Conservation (phyloP, 176 grass and related monocot genomes). For the Secale cereale region DNA sequence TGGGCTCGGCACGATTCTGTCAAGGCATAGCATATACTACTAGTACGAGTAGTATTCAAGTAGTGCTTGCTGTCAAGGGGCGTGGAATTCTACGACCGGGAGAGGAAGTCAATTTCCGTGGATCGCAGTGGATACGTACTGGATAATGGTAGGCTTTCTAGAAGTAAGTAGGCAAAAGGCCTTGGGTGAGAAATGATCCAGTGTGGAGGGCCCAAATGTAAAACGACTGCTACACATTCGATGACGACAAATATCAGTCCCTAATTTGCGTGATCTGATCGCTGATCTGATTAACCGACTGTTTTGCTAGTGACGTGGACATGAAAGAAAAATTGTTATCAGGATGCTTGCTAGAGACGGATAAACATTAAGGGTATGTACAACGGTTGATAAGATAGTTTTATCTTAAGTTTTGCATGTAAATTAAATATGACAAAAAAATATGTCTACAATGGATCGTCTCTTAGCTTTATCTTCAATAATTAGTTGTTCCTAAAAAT, state of each 20-base stretch:
- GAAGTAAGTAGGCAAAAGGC: background rate
- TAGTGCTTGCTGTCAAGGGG: slow-evolving; percentile 1
- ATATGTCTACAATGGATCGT: no score
- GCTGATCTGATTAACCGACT: background rate
- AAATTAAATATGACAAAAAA: no score
- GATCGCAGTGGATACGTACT: background rate
- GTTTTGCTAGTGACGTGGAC: background rate
- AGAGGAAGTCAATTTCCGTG: slow-evolving; percentile 14
- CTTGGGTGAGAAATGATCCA: background rate
- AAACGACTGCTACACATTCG: background rate
- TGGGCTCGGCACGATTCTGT: background rate
- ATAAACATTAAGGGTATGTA: no score
- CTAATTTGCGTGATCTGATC: background rate
- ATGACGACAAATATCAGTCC: background rate
- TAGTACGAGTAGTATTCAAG: background rate
- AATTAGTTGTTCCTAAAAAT: no score
- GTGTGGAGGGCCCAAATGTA: background rate
- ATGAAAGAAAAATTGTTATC: background rate
- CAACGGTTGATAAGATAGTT: no score
- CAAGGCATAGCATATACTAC: background rate
- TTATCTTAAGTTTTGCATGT: no score
- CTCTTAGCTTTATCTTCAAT: no score
- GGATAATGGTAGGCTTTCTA: background rate
- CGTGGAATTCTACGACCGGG: slow-evolving; percentile 5
- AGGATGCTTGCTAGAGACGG: background rate